phyloP scores from a whole-genome alignment of 257 asterid genomes.

The Perilla frutescens region DNA sequence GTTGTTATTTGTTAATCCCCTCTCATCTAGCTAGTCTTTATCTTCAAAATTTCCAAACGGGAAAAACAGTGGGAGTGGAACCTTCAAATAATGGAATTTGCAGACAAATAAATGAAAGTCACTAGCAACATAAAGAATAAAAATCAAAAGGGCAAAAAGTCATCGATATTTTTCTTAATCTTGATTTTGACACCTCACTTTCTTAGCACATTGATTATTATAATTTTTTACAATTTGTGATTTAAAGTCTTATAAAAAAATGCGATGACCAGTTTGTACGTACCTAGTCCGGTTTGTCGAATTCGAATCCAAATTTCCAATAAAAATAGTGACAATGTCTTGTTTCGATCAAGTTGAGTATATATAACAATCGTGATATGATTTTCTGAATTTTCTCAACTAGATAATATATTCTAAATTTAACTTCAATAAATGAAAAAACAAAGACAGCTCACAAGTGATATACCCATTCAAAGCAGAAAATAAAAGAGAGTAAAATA shows the following conservation, averaged over 20 bases:
- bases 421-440: no score
- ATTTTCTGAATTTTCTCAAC: no score
- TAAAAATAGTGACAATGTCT: no score
- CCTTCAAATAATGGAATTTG: conserved; percentile 3
- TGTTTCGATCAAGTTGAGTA: no score
- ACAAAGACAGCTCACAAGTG: no score
- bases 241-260: neutral
- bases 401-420: no score
- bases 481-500: no score
- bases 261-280: neutral
- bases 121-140: no score
- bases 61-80: neutral
- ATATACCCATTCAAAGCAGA: no score
- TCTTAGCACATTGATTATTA: conserved; percentile 8
- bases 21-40: neutral
- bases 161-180: neutral
- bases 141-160: neutral
- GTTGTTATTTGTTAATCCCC: neutral
- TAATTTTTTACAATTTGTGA: neutral
- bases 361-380: no score
- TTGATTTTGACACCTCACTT: conserved; percentile 25
- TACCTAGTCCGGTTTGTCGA: neutral
- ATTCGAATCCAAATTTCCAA: neutral
- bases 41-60: neutral
- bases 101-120: neutral